Evolutionary conservation across 176 grass and related monocot species (phyloP).

Genomic region (Zoysia pacifica): DNA sequence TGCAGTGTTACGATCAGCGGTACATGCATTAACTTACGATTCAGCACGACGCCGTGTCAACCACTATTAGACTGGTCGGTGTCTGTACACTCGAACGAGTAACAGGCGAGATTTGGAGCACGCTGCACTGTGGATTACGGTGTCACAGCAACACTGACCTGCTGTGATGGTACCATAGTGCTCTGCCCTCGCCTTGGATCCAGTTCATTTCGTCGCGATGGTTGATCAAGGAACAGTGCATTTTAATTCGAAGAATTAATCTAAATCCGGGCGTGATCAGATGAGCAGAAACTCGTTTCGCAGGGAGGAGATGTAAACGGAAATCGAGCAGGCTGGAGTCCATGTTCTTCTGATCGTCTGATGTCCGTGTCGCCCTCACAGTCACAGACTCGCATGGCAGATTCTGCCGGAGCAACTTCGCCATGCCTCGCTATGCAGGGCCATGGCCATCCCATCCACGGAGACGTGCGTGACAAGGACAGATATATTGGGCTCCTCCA

Average conservation of each 20-base stretch:
- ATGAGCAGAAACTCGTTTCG: too few species aligned
- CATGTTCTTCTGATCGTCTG: neutral
- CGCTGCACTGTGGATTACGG: slow-evolving; percentile 28
- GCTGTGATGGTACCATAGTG: neutral
- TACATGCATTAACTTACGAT: neutral
- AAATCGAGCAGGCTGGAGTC: neutral
- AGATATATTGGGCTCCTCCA: neutral
- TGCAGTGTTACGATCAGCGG: neutral
- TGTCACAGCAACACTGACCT: neutral
- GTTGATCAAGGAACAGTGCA: too few species aligned
- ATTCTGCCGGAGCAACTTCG: neutral
- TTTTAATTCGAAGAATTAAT: too few species aligned
- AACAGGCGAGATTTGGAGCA: neutral
- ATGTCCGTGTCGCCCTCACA: neutral
- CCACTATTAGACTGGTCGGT: neutral
- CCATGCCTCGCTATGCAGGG: neutral
- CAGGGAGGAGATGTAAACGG: neutral
- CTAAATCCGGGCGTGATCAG: too few species aligned
- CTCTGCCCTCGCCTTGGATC: neutral
- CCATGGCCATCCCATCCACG: neutral
- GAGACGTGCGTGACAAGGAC: neutral
- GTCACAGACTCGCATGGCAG: neutral
- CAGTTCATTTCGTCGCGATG: neutral
- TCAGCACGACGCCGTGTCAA: slow-evolving; percentile 25
- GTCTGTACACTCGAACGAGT: neutral